Base-by-base conservation (phyloP, 1,284 basidiomycete species). In the Vanrija sp. region DNA sequence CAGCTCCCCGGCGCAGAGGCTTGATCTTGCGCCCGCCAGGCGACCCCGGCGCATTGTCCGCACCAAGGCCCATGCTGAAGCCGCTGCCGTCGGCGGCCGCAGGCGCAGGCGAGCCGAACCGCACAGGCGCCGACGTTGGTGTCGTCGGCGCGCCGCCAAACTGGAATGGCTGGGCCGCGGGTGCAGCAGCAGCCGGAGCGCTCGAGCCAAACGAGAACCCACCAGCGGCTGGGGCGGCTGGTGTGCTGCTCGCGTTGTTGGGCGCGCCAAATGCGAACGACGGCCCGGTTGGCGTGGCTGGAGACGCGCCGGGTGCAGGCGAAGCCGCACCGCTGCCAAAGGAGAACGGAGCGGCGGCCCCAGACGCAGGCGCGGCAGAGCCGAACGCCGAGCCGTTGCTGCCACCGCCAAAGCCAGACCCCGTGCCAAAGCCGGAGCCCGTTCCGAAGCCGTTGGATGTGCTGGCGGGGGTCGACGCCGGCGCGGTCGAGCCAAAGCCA, bases 21-120 rank as follows among this genome's bases (percentile, higher is more conserved):
- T 66, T 68, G 56, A 68, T 68, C 50, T 60, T 61, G 41, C 65
- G 42, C 18, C 57, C 60, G 23, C 64, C 57, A 4, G 65, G 64
- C 50, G 58, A 60, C 10, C 57, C 65, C 7, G 66, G 64, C 9
- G 43, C 43, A 31, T 31, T 31, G 18, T 49, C 53, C 3, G 46
- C 50, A 14, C 45, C 45, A n/a, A 54, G 45, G 14, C 64, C 64
- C 19, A 66, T 31, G 47, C 59, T 63, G 57, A 66, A 66, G 20
- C 51, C 51, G 24, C 44, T 24, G 35, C 12, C 35, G 8, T 38
- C 60, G 27, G 49, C 61, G 3, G 53, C 50, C 3, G 45, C 39
- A 3, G 63, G 63, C 15, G 50, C 60, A 4, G 64, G 62, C 41
- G 59, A 61, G 5, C 61, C 62, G 31, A 63, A 62, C 12, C 57